phyloP scores from a whole-genome alignment of 768 basidiomycete species.

The Boletus huronensis region DNA sequence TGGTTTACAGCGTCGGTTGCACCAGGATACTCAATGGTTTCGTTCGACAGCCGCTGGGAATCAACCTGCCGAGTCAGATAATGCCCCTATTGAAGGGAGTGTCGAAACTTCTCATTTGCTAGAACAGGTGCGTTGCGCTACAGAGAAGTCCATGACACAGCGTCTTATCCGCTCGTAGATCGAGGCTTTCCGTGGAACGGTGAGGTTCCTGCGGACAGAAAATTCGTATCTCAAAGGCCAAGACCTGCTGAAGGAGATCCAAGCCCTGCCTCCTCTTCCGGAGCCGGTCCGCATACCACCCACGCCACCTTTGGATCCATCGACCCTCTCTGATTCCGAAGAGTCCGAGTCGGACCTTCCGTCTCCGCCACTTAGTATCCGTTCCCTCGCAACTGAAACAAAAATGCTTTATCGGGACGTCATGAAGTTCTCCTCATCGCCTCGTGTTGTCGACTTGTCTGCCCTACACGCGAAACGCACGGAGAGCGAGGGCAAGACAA shows the following conservation, averaged over 20 bases:
- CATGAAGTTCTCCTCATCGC: conserved; percentile 77
- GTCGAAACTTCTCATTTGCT: conserved; percentile 84
- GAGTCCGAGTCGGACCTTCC: conserved; percentile 54
- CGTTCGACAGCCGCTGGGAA: conserved; percentile 39
- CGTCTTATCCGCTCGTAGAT: conserved; percentile 50
- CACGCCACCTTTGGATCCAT: conserved; percentile 67
- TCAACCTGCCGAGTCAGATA: conserved; percentile 56
- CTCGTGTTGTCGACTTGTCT: conserved; percentile 83
- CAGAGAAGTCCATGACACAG: background rate
- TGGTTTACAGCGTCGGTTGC: background rate
- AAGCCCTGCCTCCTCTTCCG: conserved; percentile 64
- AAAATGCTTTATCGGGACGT: conserved; percentile 89
- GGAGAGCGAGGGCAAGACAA: conserved; percentile 41
- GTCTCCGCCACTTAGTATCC: conserved; percentile 48
- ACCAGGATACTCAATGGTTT: background rate
- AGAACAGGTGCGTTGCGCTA: conserved; percentile 62
- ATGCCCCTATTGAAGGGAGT: conserved; percentile 68
- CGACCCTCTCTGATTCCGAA: conserved; percentile 61
- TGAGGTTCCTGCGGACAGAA: conserved; percentile 90
- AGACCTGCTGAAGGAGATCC: conserved; percentile 82
- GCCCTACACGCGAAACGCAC: conserved; percentile 49
- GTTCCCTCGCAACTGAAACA: conserved; percentile 74
- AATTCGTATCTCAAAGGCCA: conserved; percentile 93
- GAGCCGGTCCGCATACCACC: conserved; percentile 45
- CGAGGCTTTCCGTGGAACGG: conserved; percentile 84